These are phyloP conservation scores for Phytophthora fragariaefolia DNA, from an alignment of 352 stramenopile species.

Conservation along the genomic window DNA sequence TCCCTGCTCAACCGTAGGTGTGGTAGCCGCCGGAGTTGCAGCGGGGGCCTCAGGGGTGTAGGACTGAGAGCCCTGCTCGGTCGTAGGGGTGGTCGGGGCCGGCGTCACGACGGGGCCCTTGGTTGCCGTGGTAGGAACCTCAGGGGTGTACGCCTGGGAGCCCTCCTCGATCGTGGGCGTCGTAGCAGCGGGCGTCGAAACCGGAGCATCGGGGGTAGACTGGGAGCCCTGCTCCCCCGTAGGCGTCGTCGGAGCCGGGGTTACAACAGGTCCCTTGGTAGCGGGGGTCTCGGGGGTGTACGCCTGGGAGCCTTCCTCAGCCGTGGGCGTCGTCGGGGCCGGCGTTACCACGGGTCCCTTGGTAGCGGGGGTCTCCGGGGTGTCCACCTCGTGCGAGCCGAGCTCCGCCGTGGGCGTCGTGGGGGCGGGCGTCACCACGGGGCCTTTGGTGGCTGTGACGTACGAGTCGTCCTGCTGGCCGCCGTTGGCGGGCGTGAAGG, in stretches of 20 bases:
- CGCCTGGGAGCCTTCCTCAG: not conserved
- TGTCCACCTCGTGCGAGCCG: not conserved
- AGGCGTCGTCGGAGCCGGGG: slow-evolving; percentile 1
- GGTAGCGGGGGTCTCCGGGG: not conserved
- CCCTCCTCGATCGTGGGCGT: slow-evolving; percentile 16
- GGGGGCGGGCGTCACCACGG: not conserved
- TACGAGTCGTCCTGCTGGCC: slow-evolving; percentile 33
- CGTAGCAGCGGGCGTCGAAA: slow-evolving; percentile 3
- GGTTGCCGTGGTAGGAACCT: slow-evolving; percentile 12
- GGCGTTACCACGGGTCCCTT: not conserved
- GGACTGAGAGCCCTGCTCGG: too few species aligned
- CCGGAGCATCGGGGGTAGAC: slow-evolving; percentile 2
- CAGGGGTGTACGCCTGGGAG: slow-evolving; percentile 7
- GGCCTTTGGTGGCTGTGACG: not conserved
- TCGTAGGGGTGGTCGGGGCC: too few species aligned
- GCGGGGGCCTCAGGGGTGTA: slow-evolving; percentile 9
- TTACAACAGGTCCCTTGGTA: not conserved
- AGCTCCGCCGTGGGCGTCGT: slow-evolving; percentile 6
- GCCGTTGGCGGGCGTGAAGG: slow-evolving; percentile 18
- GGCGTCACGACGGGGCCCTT: slow-evolving; percentile 10
- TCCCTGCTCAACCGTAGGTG: slow-evolving; percentile 14
- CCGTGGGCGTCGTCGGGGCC: slow-evolving; percentile 6
- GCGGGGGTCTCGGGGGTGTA: not conserved
- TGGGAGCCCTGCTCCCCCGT: not conserved
- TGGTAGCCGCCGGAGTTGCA: slow-evolving; percentile 3